These are phyloP conservation scores for Drechslerella coelobrocha DNA, from an alignment of 2,329 filamentous ascomycete genomes.

Conservation along the genomic window DNA sequence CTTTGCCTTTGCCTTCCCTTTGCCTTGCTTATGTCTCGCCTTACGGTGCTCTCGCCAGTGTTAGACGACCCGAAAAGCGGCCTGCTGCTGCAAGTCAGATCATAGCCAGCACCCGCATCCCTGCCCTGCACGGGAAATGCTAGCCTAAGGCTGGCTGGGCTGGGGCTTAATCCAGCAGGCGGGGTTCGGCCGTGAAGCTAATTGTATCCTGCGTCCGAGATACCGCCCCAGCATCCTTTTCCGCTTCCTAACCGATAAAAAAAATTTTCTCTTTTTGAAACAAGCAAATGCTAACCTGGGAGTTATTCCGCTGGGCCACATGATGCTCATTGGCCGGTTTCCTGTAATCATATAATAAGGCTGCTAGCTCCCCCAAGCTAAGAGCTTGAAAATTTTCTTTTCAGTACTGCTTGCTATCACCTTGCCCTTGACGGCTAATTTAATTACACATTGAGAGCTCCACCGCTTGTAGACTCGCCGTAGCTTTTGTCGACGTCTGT, in stretches of 20 bases:
- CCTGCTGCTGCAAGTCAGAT: conserved; percentile 38
- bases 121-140: conserved; percentile 28
- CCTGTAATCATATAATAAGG: neutral
- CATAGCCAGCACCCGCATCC: conserved; percentile 17
- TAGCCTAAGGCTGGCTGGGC: conserved; percentile 30
- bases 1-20: too few species aligned
- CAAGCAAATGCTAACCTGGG: too few species aligned
- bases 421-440: conserved; percentile 3
- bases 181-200: conserved; percentile 24
- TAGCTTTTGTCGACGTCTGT: too few species aligned
- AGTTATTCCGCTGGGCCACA: neutral
- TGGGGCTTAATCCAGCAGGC: conserved; percentile 22
- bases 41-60: too few species aligned
- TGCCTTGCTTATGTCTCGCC: too few species aligned
- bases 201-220: conserved; percentile 24
- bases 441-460: neutral
- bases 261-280: neutral
- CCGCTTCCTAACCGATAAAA: neutral
- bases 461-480: too few species aligned
- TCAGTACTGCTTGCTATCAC: neutral
- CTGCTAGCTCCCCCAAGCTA: neutral
- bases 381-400: neutral
- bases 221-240: neutral
- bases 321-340: conserved; percentile 5
- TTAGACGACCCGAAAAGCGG: neutral